phyloP scores from a whole-genome alignment of 805 yeast genomes.

The Wickerhamiella shivajii region DNA sequence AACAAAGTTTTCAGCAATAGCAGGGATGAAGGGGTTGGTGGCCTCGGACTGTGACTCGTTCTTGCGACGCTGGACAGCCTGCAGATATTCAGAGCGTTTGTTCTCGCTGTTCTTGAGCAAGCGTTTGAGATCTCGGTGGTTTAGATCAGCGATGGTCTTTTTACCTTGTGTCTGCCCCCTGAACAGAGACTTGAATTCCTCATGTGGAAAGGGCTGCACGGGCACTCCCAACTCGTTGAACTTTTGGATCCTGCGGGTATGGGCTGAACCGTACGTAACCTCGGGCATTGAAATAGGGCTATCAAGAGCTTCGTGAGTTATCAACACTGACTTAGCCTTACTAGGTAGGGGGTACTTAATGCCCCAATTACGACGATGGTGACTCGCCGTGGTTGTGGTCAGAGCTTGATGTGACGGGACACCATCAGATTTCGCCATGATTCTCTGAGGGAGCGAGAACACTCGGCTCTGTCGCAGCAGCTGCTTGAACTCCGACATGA shows the following conservation, averaged over 20 bases:
- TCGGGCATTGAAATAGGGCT: constrained; percentile 21
- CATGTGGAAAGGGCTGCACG: constrained; percentile 1
- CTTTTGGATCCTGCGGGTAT: constrained; percentile 19
- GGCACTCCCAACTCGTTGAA: constrained; percentile 21
- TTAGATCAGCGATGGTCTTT: constrained; percentile 5
- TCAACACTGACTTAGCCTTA: constrained; percentile 17
- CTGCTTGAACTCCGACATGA: constrained; percentile 15
- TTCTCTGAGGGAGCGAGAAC: constrained; percentile 15
- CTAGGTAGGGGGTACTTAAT: constrained; percentile 21
- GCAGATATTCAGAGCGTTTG: constrained; percentile 11
- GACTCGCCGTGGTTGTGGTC: constrained; percentile 22
- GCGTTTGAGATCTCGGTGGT: constrained; percentile 12
- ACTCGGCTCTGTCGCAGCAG: constrained; percentile 19
- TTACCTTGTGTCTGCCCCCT: constrained; percentile 11
- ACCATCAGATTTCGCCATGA: constrained; percentile 9
- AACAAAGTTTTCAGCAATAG: constrained; percentile 4
- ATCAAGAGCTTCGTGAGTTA: constrained; percentile 20
- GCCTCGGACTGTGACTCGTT: constrained; percentile 9
- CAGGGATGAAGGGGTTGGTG: neutral
- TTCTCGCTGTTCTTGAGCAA: constrained; percentile 12
- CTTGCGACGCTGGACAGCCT: constrained; percentile 1
- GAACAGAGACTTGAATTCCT: constrained; percentile 13
- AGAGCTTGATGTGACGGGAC: constrained; percentile 23
- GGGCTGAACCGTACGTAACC: constrained; percentile 18
- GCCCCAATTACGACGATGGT: constrained; percentile 26